Evolutionary conservation across 108 stramenopile genomes (phyloP), one percentile per base, ranked within the genome.

Genomic region (Discostella pseudostelligera): DNA sequence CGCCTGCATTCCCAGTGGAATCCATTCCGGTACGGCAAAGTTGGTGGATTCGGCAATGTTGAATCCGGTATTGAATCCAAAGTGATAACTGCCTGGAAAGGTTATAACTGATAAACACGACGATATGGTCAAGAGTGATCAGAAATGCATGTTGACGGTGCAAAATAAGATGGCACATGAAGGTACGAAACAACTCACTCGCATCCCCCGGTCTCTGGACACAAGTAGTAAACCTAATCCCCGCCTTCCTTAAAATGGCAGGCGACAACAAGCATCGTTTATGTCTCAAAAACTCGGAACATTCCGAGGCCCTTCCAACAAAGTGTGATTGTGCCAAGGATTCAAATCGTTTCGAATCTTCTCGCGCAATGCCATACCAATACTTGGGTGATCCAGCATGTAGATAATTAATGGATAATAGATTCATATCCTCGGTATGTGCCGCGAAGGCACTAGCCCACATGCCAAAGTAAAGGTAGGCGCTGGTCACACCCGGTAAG

Each of bases 351-450:
- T 74, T 69, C 4, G 91, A 81, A 55, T 90, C 83, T 59, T 82
- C 81, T 32, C 79, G 79, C 13, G 89, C 82, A 25, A 99, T 78
- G 4, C 89, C 89, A 79, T 99, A 99, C 99, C 99, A 99, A 67
- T 88, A 87, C 70, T 99, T 99, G 26, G 97, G 97, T 17, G 92
- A 89, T 3, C 99, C 99, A 13, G 89, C 84, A 83, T 99, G 99
- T 6, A 99, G 69, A 69, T 96, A 97, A 70, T 99, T 99, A 74
- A 99, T 97, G 24, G 87, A 89, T 45, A 96, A 88, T 12, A 99
- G 76, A 80, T 99, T 97, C 88, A 97, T 93, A 74, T 99, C 99
- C 78, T 99, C 99, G 4, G 92, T 97, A 61, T 99, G 99, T 14
- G 89, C 93, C 46, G 87, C 87, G 63, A 95, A 95, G 11, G 83